Percentiles rank a stretch among this genome's conserved stretches.
Conservation (phyloP, 169 alveolate species). For the Perkinsus chesapeaki region DNA sequence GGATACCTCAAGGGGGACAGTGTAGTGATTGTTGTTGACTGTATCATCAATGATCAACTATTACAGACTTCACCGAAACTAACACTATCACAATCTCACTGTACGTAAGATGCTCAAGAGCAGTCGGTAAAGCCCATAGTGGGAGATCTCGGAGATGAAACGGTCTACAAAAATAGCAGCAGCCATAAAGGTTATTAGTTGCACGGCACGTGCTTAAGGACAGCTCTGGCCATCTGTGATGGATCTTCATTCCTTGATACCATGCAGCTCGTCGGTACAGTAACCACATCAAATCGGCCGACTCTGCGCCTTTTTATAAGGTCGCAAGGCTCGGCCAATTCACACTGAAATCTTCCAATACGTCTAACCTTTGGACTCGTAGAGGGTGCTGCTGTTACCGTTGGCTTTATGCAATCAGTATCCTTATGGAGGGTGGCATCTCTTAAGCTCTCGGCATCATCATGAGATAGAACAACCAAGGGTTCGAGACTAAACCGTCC, state of each 20-base stretch:
- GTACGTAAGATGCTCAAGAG: too few relatives aligned
- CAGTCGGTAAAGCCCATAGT: too few relatives aligned
- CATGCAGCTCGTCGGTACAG: neutral
- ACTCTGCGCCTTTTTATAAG: neutral
- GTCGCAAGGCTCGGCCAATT: neutral
- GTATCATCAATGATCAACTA: too few relatives aligned
- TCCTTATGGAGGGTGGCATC: neutral
- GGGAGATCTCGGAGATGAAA: too few relatives aligned
- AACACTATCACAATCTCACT: too few relatives aligned
- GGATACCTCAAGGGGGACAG: too few relatives aligned
- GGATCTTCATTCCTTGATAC: neutral
- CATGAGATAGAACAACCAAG: neutral
- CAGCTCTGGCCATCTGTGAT: neutral
- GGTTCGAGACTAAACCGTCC: neutral
- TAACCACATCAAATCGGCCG: neutral
- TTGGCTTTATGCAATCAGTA: neutral
- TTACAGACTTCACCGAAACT: too few relatives aligned
- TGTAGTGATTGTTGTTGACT: too few relatives aligned
- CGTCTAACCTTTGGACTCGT: neutral
- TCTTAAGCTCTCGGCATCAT: neutral
- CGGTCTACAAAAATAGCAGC: too few relatives aligned
- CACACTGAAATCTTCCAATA: neutral
- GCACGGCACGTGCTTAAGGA: neutral
- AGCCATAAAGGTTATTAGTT: too few relatives aligned
- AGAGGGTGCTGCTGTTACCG: neutral